phyloP scores from a whole-genome alignment of 345 rosid genomes.

The Dovyalis caffra region DNA sequence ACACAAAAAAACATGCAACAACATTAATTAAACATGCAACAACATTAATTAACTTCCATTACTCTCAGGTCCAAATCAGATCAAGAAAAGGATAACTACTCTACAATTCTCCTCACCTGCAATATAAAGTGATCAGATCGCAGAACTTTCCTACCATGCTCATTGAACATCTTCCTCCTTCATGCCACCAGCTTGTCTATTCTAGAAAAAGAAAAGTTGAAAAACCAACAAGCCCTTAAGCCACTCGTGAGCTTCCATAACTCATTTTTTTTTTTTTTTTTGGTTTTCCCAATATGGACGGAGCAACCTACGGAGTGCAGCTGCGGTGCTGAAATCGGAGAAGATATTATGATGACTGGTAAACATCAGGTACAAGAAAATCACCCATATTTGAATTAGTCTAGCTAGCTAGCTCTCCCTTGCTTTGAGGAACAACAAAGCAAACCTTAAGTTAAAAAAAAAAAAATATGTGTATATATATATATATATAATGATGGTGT shows the following conservation, averaged over 20 bases:
- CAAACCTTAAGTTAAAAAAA: conserved; percentile 21
- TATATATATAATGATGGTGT: conserved; percentile 20
- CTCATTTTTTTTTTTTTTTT: neutral
- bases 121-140: conserved; percentile 34
- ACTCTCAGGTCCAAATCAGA: neutral
- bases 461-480: too few species aligned
- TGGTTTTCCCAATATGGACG: conserved; percentile 25
- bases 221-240: neutral
- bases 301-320: conserved; percentile 31
- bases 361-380: conserved; percentile 11
- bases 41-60: too few species aligned
- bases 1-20: neutral
- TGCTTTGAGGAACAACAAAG: conserved; percentile 49
- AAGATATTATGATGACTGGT: neutral
- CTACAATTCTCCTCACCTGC: conserved; percentile 42
- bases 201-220: neutral
- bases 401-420: conserved; percentile 15
- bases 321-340: conserved; percentile 1
- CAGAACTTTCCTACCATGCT: conserved; percentile 35
- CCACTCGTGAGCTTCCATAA: conserved; percentile 6
- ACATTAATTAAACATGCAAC: too few species aligned
- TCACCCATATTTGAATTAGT: conserved; percentile 17
- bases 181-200: conserved; percentile 29
- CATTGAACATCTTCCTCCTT: conserved; percentile 48
- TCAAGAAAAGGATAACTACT: neutral